Percentiles rank a stretch among this genome's conserved stretches.
Conservation (phyloP, 345 rosid genomes). For the Acer negundo region DNA sequence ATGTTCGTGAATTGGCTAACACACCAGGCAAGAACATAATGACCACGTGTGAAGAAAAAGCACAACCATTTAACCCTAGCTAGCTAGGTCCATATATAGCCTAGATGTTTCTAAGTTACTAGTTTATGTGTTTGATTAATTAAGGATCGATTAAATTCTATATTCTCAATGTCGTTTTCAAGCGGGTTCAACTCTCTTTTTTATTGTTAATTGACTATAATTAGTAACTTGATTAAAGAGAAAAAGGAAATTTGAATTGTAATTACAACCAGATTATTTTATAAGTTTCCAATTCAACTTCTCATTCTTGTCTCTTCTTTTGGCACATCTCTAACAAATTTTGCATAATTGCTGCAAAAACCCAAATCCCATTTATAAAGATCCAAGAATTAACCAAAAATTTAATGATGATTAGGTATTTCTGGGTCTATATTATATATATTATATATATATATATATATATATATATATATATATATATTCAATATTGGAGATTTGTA, state of each 20-base stretch:
- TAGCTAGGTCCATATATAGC: neutral
- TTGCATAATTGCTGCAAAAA: constrained; percentile 12
- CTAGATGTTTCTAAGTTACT: neutral
- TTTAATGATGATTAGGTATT: constrained; percentile 27
- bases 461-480: too few relatives aligned
- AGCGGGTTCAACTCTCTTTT: neutral
- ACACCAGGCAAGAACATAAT: neutral
- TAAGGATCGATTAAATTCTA: neutral
- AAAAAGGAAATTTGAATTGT: neutral
- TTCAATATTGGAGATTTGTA: too few relatives aligned
- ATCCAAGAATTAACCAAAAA: constrained; percentile 1
- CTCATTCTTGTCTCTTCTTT: constrained; percentile 27
- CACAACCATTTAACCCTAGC: neutral
- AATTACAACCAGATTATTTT: neutral
- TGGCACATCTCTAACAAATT: constrained; percentile 18
- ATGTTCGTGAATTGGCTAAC: neutral
- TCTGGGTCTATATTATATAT: constrained; percentile 23
- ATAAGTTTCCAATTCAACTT: neutral
- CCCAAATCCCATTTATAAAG: neutral
- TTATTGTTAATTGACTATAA: neutral
- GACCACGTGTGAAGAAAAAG: neutral
- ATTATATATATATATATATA: too few relatives aligned
- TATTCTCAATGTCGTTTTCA: neutral
- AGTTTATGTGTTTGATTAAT: neutral
- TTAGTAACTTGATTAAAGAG: neutral